Evolutionary conservation across 2,329 filamentous ascomycete species (phyloP), one percentile per base, ranked within the genome.

Genomic region (Trichoderma atrobrunneum): DNA sequence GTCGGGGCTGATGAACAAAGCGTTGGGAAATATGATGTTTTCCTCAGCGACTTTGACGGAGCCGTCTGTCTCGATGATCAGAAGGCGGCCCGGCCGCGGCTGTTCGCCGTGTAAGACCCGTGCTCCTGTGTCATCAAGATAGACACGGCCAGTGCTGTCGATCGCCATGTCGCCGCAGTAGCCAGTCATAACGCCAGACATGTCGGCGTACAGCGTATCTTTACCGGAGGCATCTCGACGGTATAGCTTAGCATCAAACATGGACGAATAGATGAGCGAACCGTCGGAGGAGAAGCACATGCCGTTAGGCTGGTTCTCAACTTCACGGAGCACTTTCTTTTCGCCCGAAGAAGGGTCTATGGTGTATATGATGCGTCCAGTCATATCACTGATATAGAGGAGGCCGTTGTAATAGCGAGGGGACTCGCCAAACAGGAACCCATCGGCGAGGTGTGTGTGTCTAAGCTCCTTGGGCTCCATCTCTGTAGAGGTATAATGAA

Each of bases 211-310:
- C 16, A 48, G 34, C 7, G 16, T 48, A 30, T 63, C 61, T n/a
- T 63, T 48, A 12, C 61, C 61, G 8, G 61, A 63, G 16, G 61
- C 61, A 26, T 48, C 61, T 24, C 61, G 34, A n/a, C 61, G 61
- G 36, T 63, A 63, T 11, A 63, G 16, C 61, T 63, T 63, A 12
- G 61, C 61, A 28, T 63, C 61, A n/a, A 63, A 63, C 61, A 63
- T 63, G 16, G 61, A 63, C 24, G 61, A 63, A 36, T 24, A 63
- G 26, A 63, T 63, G 61, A 63, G 61, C 4, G 61, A 63, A 10
- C 61, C 61, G 5, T 63, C 36, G 16, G 24, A 26, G 16, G 39
- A 18, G 39, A 43, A 43, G 39, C 39, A 43, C 16, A 43, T 43
- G 39, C 39, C 39, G 39, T 43, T 43, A 0, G 39, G 39, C 39